These are phyloP conservation scores for Stagonosporopsis vannaccii DNA, from an alignment of 2,329 filamentous ascomycete species.

Conservation along the genomic window DNA sequence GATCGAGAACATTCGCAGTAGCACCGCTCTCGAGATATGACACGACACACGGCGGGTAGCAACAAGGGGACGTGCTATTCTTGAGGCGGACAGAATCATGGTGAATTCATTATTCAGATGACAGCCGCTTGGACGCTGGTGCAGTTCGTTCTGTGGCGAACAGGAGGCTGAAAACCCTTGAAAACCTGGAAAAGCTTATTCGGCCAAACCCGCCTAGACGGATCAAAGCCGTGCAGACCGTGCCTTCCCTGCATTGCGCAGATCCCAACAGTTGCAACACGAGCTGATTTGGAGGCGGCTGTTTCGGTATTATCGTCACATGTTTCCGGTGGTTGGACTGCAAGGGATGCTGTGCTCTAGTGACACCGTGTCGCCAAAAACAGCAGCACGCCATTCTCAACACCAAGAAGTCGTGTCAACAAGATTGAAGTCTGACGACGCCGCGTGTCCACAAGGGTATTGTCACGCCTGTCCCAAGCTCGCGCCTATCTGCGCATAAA, in stretches of 20 bases:
- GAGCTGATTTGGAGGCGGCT: conserved; percentile 19
- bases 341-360: conserved; percentile 8
- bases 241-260: conserved; percentile 17
- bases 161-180: conserved; percentile 36
- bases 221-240: conserved; percentile 13
- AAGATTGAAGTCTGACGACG: background rate
- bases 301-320: conserved; percentile 31
- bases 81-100: conserved; percentile 8
- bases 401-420: background rate
- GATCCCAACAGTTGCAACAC: conserved; percentile 34
- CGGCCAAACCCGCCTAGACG: conserved; percentile 17
- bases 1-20: conserved; percentile 23
- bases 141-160: conserved; percentile 32
- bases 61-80: background rate
- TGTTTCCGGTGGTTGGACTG: conserved; percentile 17
- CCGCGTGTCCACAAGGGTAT: background rate
- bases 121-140: conserved; percentile 13
- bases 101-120: conserved; percentile 17
- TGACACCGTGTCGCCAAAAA: conserved; percentile 9
- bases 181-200: conserved; percentile 35
- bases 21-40: conserved; percentile 4
- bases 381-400: conserved; percentile 12
- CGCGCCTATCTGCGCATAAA: background rate
- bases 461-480: background rate
- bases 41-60: background rate